phyloP scores from a whole-genome alignment of 768 basidiomycete genomes.

The Cystofilobasidium ferigula region DNA sequence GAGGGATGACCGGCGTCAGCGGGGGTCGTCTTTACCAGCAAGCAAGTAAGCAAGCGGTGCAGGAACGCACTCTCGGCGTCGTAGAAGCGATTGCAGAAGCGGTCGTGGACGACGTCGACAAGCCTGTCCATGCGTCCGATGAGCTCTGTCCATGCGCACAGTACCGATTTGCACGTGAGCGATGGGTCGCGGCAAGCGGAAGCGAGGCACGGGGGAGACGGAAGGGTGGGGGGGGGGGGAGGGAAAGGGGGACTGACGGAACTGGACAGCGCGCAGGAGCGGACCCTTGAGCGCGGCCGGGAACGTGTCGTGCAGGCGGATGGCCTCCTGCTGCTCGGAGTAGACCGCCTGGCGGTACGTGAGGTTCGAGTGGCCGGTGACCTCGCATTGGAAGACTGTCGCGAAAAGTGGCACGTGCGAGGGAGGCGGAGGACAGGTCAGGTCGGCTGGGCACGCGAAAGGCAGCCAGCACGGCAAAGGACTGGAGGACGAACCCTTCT shows the following conservation, averaged over 20 bases:
- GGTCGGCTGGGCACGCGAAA: background rate
- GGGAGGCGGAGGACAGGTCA: background rate
- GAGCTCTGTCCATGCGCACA: conserved; percentile 1
- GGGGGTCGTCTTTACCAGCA: background rate
- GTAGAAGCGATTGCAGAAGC: conserved; percentile 94
- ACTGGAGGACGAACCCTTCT: conserved; percentile 45
- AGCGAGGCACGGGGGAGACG: background rate
- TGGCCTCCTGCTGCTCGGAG: conserved; percentile 79
- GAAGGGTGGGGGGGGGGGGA: no score
- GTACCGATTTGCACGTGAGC: background rate
- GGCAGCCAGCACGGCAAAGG: background rate
- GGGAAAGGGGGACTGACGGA: conserved; percentile 56
- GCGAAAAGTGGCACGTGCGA: background rate
- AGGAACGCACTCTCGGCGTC: conserved; percentile 65
- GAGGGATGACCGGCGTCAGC: conserved; percentile 16
- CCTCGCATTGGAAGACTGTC: conserved; percentile 81
- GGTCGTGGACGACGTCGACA: conserved; percentile 86
- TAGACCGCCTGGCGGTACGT: conserved; percentile 90
- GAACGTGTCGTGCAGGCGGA: conserved; percentile 79
- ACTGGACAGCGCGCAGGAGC: conserved; percentile 85
- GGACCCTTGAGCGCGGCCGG: conserved; percentile 85
- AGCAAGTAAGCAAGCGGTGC: background rate
- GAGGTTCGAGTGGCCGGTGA: conserved; percentile 83
- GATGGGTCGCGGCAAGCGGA: no score
- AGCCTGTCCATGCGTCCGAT: conserved; percentile 53